phyloP scores from a whole-genome alignment of 257 asterid species.

The Solanum gandarillasii region DNA sequence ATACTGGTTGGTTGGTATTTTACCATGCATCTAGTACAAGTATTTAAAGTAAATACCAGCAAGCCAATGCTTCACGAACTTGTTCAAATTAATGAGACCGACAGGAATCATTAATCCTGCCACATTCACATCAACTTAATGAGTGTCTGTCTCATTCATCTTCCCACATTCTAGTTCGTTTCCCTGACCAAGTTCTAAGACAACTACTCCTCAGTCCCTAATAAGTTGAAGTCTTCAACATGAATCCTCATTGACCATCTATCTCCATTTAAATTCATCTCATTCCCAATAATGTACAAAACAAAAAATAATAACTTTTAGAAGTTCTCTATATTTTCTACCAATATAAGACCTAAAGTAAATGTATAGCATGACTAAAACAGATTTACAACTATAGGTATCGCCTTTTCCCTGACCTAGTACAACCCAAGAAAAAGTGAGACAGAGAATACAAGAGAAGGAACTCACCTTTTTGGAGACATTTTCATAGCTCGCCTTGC shows the following conservation, averaged over 20 bases:
- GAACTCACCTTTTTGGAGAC: slow-evolving; percentile 53
- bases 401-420: background rate
- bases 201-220: background rate
- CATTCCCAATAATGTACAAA: background rate
- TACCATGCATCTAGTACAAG: background rate
- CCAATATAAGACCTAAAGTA: background rate
- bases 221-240: background rate
- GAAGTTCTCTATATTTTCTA: background rate
- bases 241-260: background rate
- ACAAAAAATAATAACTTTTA: background rate
- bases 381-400: background rate
- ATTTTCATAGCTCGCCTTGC: slow-evolving; percentile 92
- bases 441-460: background rate
- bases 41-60: background rate
- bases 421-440: background rate
- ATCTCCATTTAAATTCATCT: background rate
- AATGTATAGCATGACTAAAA: background rate
- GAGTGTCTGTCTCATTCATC: background rate
- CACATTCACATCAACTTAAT: background rate
- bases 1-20: background rate
- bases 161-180: background rate
- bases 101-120: background rate
- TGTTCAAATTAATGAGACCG: background rate
- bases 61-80: background rate
- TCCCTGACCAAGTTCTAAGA: background rate